Percentiles rank a stretch among this genome's conserved stretches.
phyloP scores from a whole-genome alignment of 2,329 filamentous ascomycete genomes.

The Colletotrichum gigasporum region DNA sequence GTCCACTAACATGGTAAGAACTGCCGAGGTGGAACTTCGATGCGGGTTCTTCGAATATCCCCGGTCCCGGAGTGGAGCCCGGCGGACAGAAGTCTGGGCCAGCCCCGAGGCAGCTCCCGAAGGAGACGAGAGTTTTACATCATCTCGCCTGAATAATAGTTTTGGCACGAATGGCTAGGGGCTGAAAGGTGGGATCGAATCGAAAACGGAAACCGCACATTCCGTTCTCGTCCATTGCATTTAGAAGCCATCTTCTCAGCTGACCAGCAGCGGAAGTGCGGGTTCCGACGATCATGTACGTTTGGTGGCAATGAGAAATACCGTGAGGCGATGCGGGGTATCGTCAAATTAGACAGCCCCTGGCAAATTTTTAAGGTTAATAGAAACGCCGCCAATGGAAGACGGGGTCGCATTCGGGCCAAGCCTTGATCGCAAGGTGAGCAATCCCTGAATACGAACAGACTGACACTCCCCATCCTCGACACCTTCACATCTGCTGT shows the following conservation, averaged over 20 bases:
- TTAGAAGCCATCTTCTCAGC: neutral
- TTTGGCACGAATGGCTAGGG: too few species aligned
- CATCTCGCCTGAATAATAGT: too few species aligned
- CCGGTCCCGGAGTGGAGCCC: too few species aligned
- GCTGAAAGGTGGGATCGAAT: too few species aligned
- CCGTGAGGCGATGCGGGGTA: neutral
- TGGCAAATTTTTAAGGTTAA: neutral
- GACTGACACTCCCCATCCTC: neutral
- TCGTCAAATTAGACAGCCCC: neutral
- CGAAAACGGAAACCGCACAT: too few species aligned
- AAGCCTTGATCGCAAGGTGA: neutral
- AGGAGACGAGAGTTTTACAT: too few species aligned
- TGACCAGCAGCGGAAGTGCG: neutral
- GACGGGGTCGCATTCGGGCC: neutral
- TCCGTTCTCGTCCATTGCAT: too few species aligned
- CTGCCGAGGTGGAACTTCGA: too few species aligned
- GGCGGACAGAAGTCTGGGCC: too few species aligned
- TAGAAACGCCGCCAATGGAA: slow-evolving; percentile 4
- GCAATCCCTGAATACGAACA: neutral
- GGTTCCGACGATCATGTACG: neutral
- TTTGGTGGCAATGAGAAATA: slow-evolving; percentile 5
- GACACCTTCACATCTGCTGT: neutral
- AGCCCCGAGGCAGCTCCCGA: too few species aligned
- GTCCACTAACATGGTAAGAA: too few species aligned
- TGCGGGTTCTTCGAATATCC: too few species aligned